Evolutionary conservation across 2,329 filamentous ascomycete species (phyloP).

Genomic region (Pseudogymnoascus destructans): DNA sequence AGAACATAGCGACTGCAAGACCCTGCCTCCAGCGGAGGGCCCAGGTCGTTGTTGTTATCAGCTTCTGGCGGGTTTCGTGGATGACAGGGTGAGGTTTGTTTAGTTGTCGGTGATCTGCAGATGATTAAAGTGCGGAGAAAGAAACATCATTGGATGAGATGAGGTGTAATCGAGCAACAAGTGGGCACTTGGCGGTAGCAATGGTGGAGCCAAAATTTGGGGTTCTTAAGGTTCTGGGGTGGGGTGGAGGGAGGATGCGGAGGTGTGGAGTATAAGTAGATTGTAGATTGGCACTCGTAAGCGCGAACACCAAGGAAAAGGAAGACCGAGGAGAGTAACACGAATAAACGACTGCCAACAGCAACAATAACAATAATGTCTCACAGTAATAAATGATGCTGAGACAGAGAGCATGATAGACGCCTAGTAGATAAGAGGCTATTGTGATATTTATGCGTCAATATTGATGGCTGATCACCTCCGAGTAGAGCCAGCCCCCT

Average conservation of each 20-base stretch:
- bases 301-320: background rate
- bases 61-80: conserved; percentile 1
- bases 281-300: background rate
- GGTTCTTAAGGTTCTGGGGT: conserved; percentile 4
- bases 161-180: background rate
- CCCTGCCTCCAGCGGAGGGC: conserved; percentile 6
- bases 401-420: no score
- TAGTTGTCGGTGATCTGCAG: conserved; percentile 2
- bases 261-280: conserved; percentile 6
- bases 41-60: conserved; percentile 4
- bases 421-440: no score
- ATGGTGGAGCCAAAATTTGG: conserved; percentile 6
- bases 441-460: no score
- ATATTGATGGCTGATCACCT: background rate
- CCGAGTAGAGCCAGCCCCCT: background rate
- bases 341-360: background rate
- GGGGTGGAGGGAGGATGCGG: background rate
- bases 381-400: background rate
- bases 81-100: conserved; percentile 5
- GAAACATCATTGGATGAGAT: conserved; percentile 2
- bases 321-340: background rate
- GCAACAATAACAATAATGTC: background rate
- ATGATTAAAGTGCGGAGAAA: conserved; percentile 4
- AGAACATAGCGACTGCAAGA: conserved; percentile 22
- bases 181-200: background rate